phyloP scores from a whole-genome alignment of 1,284 basidiomycete genomes.

The Rhodotorula glutinis region DNA sequence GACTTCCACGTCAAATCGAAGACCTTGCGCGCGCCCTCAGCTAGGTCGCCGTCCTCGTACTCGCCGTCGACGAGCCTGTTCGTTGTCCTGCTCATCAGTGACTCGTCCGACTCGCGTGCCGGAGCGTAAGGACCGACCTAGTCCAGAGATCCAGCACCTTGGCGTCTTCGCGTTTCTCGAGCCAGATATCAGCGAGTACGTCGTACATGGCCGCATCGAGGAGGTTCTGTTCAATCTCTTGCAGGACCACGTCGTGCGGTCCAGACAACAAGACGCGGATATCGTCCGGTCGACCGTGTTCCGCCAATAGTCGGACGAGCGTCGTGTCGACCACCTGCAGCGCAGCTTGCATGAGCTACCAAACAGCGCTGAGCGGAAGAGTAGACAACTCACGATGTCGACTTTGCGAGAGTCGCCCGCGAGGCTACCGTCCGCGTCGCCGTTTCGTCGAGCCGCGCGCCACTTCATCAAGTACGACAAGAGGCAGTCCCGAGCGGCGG shows the following conservation, averaged over 20 bases:
- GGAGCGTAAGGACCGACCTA: slow-evolving; percentile 57
- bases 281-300: slow-evolving; percentile 61
- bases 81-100: too few species aligned
- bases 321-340: slow-evolving; percentile 74
- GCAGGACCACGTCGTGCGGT: slow-evolving; percentile 54
- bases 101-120: neutral
- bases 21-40: slow-evolving; percentile 67
- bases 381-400: slow-evolving; percentile 45
- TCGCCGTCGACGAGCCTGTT: slow-evolving; percentile 67
- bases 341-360: slow-evolving; percentile 10
- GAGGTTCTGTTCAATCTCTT: slow-evolving; percentile 47
- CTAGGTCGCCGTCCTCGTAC: slow-evolving; percentile 62
- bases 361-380: neutral
- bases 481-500: slow-evolving; percentile 66
- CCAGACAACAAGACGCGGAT: slow-evolving; percentile 62
- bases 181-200: slow-evolving; percentile 64
- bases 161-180: slow-evolving; percentile 57
- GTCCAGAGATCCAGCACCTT: slow-evolving; percentile 67
- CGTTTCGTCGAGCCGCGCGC: slow-evolving; percentile 46
- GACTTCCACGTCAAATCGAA: slow-evolving; percentile 61
- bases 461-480: slow-evolving; percentile 60
- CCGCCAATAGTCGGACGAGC: slow-evolving; percentile 68
- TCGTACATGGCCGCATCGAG: slow-evolving; percentile 60
- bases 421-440: slow-evolving; percentile 5
- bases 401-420: slow-evolving; percentile 44